Percentiles rank a stretch among this genome's conserved stretches.
phyloP scores from a whole-genome alignment of 2,329 filamentous ascomycete species.

The Bretziella fagacearum region DNA sequence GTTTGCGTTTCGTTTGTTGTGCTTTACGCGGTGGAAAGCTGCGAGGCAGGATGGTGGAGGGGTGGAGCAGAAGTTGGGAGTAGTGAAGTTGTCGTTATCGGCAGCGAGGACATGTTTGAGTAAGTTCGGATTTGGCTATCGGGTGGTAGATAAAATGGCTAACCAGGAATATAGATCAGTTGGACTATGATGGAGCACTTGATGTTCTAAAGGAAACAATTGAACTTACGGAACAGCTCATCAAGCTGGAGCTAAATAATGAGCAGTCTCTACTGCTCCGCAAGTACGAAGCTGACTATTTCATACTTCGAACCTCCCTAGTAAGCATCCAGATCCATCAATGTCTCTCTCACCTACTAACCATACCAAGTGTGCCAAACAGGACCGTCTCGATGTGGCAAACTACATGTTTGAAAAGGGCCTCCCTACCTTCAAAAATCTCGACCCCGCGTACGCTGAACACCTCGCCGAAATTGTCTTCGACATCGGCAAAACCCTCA shows the following conservation, averaged over 20 bases:
- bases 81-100: conserved; percentile 52
- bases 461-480: conserved; percentile 50
- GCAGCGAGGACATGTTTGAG: conserved; percentile 46
- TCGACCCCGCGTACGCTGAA: conserved; percentile 38
- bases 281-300: conserved; percentile 37
- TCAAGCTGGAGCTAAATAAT: conserved; percentile 1
- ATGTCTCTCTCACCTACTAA: not conserved
- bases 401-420: conserved; percentile 59
- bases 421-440: conserved; percentile 22
- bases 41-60: conserved; percentile 16
- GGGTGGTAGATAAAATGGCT: not conserved
- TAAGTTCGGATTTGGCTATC: conserved; percentile 20
- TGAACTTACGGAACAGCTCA: conserved; percentile 4
- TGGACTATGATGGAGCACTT: conserved; percentile 39
- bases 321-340: conserved; percentile 25
- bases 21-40: conserved; percentile 31
- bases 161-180: conserved; percentile 26
- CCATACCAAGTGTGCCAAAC: conserved; percentile 49
- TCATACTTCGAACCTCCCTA: conserved; percentile 46
- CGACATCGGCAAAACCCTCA: conserved; percentile 49
- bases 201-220: conserved; percentile 37
- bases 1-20: conserved; percentile 52
- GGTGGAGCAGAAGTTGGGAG: conserved; percentile 30
- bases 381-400: conserved; percentile 55
- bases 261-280: conserved; percentile 3